Evolutionary conservation across 140 eudicot species (phyloP), one percentile per base, ranked within the genome.

Genomic region (Bidens hawaiensis): DNA sequence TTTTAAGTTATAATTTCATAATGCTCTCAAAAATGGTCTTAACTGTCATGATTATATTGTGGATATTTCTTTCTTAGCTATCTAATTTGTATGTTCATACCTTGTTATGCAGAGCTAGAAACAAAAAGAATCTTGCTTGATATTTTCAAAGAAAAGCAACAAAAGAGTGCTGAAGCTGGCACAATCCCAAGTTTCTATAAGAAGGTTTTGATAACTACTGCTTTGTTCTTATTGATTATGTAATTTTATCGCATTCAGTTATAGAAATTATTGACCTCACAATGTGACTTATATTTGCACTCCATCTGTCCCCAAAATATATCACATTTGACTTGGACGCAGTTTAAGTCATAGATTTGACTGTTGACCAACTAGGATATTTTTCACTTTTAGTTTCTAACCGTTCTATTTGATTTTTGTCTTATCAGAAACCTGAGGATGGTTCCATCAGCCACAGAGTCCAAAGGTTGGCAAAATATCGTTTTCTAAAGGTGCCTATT

Each of bases 381-480:
- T 19, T 67, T 27, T 8, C 14, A 17, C 22, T n/a, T 28, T 9
- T 34, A 33, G 51, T 43, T 64, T 64, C 25, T 47, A 46, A 73
- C 14, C 26, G 25, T 72, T 13, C 12, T 51, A 48, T 34, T 5
- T 22, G 26, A 63, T 67, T 24, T 53, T 55, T 70, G 60, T 56
- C 13, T 54, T 31, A 76, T 51, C 84, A 88, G 96, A 93, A 93
- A 83, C 96, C 96, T 3, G 96, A 93, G 72, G 96, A 93, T 22
- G 99, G 99, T 63, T 93, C 99, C 57, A 88, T 93, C 61, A 93
- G 96, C 62, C 91, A 75, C 33, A 88, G 95, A 75, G 96, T 93
- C 65, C 99, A 93, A 71, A 83, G 95, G 85, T 81, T 93, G 64
- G 99, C 99, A 34, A 93, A 93, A 75, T 93, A 78, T 79, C 96